Evolutionary conservation across 2,329 filamentous ascomycete genomes (phyloP).

Genomic region (Sarocladium oryzae): DNA sequence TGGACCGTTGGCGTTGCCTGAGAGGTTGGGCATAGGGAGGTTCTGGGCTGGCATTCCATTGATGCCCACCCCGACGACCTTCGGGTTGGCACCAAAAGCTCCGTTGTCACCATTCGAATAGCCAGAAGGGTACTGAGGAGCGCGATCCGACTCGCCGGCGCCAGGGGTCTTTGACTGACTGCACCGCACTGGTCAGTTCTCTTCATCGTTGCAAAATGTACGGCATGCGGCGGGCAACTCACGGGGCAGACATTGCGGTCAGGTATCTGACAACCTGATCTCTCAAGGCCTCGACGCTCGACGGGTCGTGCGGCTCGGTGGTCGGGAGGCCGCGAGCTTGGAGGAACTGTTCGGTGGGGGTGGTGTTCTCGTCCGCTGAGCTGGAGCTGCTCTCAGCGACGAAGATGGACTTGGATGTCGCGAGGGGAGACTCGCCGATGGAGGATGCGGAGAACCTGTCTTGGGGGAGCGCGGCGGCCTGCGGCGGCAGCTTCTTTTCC

Average conservation of each 20-base stretch:
- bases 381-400: background rate
- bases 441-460: background rate
- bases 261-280: background rate
- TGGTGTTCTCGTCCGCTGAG: background rate
- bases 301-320: background rate
- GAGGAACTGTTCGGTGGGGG: conserved; percentile 1
- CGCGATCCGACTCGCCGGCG: background rate
- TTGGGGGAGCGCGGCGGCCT: background rate
- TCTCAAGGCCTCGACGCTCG: background rate
- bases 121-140: conserved; percentile 3
- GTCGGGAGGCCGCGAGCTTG: background rate
- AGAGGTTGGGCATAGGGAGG: conserved; percentile 1
- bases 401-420: background rate
- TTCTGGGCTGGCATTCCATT: background rate
- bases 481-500: background rate
- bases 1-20: conserved; percentile 19
- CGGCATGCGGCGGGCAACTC: no score
- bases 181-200: background rate
- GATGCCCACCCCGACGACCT: background rate
- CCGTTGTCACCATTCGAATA: background rate
- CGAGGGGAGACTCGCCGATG: conserved; percentile 3
- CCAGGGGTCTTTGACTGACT: conserved; percentile 4
- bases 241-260: conserved; percentile 2
- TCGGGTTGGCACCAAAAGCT: background rate
- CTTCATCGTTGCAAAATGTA: background rate